Evolutionary conservation across 495 filamentous ascomycete species (phyloP).

Genomic region (Hyaloscypha variabilis): DNA sequence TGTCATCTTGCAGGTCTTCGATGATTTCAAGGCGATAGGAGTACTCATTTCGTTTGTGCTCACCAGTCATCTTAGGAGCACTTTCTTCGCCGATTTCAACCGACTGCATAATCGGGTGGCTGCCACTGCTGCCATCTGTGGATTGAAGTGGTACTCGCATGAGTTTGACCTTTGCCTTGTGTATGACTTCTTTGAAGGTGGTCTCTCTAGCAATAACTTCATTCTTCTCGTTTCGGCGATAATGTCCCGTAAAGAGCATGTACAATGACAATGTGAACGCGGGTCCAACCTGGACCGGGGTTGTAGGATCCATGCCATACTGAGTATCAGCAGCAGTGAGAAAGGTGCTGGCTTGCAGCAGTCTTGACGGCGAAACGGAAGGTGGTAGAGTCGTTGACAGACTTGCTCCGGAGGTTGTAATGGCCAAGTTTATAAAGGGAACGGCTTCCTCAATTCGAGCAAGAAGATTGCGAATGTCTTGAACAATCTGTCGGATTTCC

Average conservation of each 20-base stretch:
- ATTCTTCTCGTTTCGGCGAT: conserved; percentile 29
- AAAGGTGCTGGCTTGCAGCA: conserved; percentile 93
- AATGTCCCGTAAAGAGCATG: conserved; percentile 91
- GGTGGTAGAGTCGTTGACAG: conserved; percentile 76
- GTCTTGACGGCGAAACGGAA: conserved; percentile 85
- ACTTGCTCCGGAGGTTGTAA: conserved; percentile 91
- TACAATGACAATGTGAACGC: conserved; percentile 89
- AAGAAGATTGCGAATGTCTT: conserved; percentile 78
- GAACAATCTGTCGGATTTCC: conserved; percentile 53
- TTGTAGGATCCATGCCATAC: conserved; percentile 65
- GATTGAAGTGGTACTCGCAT: conserved; percentile 26
- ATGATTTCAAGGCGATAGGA: conserved; percentile 87
- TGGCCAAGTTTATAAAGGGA: conserved; percentile 90
- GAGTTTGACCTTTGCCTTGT: conserved; percentile 87
- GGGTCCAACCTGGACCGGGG: conserved; percentile 83
- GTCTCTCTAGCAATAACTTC: conserved; percentile 49
- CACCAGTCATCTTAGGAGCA: conserved; percentile 18
- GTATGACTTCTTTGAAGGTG: conserved; percentile 97
- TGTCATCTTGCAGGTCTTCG: conserved; percentile 91
- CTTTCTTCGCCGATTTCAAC: conserved; percentile 12
- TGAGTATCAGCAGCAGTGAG: conserved; percentile 86
- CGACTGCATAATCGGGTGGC: conserved; percentile 7
- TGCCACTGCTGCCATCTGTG: neutral
- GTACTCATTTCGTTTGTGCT: conserved; percentile 61
- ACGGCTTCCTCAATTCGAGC: conserved; percentile 88